Percentiles rank a stretch among this genome's conserved stretches.
Evolutionary conservation across 1,284 basidiomycete genomes (phyloP).

Genomic region (Cryptococcus sp.): DNA sequence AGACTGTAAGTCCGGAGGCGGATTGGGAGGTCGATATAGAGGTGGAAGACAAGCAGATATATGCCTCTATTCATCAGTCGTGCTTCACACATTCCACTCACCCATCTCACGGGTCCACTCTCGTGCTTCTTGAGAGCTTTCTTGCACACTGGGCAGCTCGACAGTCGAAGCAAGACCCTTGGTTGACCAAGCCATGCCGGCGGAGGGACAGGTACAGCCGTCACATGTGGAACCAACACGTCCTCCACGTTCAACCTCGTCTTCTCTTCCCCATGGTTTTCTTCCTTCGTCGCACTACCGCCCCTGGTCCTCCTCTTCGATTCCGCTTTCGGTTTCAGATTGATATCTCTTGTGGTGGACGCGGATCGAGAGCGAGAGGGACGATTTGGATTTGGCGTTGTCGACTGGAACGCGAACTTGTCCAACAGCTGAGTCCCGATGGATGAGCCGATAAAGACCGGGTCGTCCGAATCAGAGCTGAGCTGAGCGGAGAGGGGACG

Average conservation of each 20-base stretch:
- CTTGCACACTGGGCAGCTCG: slow-evolving; percentile 30
- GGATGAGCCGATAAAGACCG: slow-evolving; percentile 16
- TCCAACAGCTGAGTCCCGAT: slow-evolving; percentile 11
- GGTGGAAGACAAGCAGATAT: slow-evolving; percentile 37
- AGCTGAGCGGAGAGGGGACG: not conserved
- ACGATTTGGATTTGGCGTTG: not conserved
- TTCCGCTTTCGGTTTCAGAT: not conserved
- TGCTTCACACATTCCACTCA: slow-evolving; percentile 14
- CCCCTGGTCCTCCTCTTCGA: not conserved
- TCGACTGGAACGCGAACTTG: slow-evolving; percentile 12
- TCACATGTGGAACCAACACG: slow-evolving; percentile 9
- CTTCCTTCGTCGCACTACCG: not conserved
- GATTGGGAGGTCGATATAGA: slow-evolving; percentile 34
- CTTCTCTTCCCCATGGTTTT: not conserved
- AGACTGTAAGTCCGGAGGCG: slow-evolving; percentile 30
- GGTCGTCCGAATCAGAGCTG: slow-evolving; percentile 11
- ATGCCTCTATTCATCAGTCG: slow-evolving; percentile 23
- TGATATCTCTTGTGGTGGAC: not conserved
- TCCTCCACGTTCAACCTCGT: slow-evolving; percentile 1
- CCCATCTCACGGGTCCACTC: slow-evolving; percentile 37
- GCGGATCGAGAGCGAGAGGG: not conserved
- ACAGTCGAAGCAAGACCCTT: slow-evolving; percentile 18
- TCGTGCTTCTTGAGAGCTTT: slow-evolving; percentile 26
- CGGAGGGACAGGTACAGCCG: slow-evolving; percentile 12
- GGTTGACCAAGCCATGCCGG: slow-evolving; percentile 35